These are phyloP conservation scores for Chalciporus pseudorubinellus DNA, from an alignment of 768 basidiomycete species.

Conservation along the genomic window DNA sequence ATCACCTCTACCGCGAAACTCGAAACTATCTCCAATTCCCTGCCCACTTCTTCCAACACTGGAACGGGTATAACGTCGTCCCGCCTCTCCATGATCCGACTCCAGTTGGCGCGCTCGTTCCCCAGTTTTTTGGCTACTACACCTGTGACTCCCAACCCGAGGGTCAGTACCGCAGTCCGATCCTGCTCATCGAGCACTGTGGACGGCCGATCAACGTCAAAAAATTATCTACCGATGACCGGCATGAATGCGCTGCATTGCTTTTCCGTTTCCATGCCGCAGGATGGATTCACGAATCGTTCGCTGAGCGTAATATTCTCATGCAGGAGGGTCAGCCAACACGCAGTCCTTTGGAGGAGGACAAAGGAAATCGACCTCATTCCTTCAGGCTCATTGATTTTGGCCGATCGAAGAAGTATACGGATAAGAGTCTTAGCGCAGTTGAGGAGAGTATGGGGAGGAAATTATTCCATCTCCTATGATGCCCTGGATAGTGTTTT, in stretches of 20 bases:
- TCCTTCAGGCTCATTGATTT: slow-evolving; percentile 51
- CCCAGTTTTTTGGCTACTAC: slow-evolving; percentile 67
- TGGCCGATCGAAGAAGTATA: slow-evolving; percentile 33
- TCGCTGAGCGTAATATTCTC: slow-evolving; percentile 42
- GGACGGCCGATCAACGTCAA: slow-evolving; percentile 32
- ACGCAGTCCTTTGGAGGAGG: slow-evolving; percentile 10
- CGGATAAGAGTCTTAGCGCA: not conserved
- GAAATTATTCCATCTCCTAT: slow-evolving; percentile 1
- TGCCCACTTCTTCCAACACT: slow-evolving; percentile 28
- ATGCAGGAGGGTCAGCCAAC: slow-evolving; percentile 41
- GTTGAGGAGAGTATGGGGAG: not conserved
- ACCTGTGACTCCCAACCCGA: slow-evolving; percentile 16
- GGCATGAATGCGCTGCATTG: slow-evolving; percentile 37
- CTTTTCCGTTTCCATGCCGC: slow-evolving; percentile 40
- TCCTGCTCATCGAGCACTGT: slow-evolving; percentile 33
- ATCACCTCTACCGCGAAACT: slow-evolving; percentile 34
- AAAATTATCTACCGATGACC: slow-evolving; percentile 34
- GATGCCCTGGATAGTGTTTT: not conserved
- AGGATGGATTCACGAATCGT: slow-evolving; percentile 40
- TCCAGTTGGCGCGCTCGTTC: slow-evolving; percentile 50
- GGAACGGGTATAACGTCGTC: slow-evolving; percentile 24
- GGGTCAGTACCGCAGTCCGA: slow-evolving; percentile 2
- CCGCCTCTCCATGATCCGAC: slow-evolving; percentile 41
- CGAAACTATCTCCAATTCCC: slow-evolving; percentile 26
- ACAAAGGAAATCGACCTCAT: not conserved